Base-by-base conservation (phyloP, 1,139 yeast species). In the Lodderomyces theae region DNA sequence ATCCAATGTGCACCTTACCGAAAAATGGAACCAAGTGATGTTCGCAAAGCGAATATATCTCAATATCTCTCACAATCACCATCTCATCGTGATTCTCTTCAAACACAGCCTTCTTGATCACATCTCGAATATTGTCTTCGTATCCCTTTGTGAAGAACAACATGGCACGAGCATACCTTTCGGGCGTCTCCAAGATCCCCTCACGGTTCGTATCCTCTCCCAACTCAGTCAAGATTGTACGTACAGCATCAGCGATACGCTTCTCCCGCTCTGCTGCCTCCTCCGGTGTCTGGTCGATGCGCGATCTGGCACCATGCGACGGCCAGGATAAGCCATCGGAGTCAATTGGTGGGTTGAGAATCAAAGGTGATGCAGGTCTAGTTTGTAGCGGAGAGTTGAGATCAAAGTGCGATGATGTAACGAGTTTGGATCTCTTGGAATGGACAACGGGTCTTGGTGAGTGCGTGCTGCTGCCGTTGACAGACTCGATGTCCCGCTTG, bases 1-100 rank as follows among this genome's bases (percentile, higher is more conserved):
- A 92, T 12, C 94, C 99, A 51, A 92, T 92, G 58, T 90, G 97
- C 40, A 92, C 95, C 57, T 90, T 90, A 42, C 99, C 99, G 54
- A 82, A 86, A 60, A 94, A 92, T 18, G 99, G 99, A 17, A 94
- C 98, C 54, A 92, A 70, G 64, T 92, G 99, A 61, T 92, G 99
- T 63, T 92, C 99, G 66, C 99, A 92, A 43, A 92, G 71, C 4
- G 96, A 87, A 62, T 84, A 86, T 39, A 92, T 79, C 54, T 89
- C 96, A 47, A 92, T 92, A 60, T 94, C 97, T 59, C 92, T 78
- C 24, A 92, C 98, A 51, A 92, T 90, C 37, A 92, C 98, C 97
- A 92, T 92, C 61, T 92, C 99, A 60, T 92, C 97, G 60, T 94
- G 98, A 60, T 94, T 96, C 60, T 92, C 98, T 61, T 92, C 97